These are phyloP conservation scores for Peronospora farinosa DNA, from an alignment of 352 stramenopile species.

Conservation along the genomic window DNA sequence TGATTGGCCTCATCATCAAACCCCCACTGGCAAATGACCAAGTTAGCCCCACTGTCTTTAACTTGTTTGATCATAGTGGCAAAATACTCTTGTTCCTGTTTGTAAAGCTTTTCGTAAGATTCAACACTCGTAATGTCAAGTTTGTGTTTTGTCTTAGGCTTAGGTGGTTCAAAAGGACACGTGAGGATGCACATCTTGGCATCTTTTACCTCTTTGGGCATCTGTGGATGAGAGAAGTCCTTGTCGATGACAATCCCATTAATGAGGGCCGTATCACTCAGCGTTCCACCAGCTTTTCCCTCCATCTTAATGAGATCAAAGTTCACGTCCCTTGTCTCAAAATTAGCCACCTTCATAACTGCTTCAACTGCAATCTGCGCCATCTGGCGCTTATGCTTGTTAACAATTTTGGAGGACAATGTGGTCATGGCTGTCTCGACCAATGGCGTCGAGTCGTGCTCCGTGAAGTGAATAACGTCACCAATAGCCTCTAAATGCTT, in stretches of 20 bases:
- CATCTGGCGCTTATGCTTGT: slow-evolving; percentile 98
- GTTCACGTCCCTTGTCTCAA: slow-evolving; percentile 98
- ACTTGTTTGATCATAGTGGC: slow-evolving; percentile 98
- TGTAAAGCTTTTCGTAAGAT: slow-evolving; percentile 95
- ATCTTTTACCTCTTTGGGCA: slow-evolving; percentile 95
- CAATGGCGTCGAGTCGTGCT: slow-evolving; percentile 92
- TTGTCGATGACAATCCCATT: slow-evolving; percentile 99
- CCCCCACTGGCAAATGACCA: slow-evolving; percentile 99
- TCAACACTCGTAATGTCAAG: slow-evolving; percentile 98
- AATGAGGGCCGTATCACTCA: slow-evolving; percentile 98
- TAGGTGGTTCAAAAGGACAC: slow-evolving; percentile 98
- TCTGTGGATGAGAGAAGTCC: slow-evolving; percentile 98
- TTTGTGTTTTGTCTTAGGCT: slow-evolving; percentile 97
- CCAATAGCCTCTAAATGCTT: slow-evolving; percentile 93
- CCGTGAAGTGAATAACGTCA: slow-evolving; percentile 94
- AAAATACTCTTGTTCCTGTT: slow-evolving; percentile 99
- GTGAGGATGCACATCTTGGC: slow-evolving; percentile 98
- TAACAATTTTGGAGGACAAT: slow-evolving; percentile 98
- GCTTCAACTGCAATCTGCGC: slow-evolving; percentile 97
- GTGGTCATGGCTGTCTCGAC: slow-evolving; percentile 98
- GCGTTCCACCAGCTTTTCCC: slow-evolving; percentile 94
- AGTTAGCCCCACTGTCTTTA: slow-evolving; percentile 97
- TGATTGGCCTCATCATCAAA: slow-evolving; percentile 99
- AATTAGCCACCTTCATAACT: slow-evolving; percentile 96
- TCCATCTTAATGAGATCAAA: slow-evolving; percentile 99